Evolutionary conservation across 164 flowering plant species (phyloP).

Genomic region (Malania oleifera): DNA sequence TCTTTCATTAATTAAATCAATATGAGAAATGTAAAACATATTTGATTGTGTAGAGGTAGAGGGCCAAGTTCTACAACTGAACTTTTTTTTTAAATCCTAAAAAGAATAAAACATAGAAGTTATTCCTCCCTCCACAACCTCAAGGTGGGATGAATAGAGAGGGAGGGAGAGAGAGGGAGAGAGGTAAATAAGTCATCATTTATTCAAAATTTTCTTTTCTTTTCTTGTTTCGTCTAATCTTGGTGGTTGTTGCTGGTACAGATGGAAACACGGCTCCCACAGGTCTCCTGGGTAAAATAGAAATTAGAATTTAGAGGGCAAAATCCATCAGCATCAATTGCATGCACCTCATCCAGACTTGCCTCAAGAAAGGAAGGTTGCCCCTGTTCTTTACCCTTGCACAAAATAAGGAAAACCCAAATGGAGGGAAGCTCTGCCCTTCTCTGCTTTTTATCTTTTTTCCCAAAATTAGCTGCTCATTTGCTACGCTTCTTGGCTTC

Average conservation of each 20-base stretch:
- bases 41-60: conserved; percentile 21
- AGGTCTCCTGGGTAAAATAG: conserved; percentile 30
- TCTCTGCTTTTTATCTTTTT: not conserved
- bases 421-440: conserved; percentile 1
- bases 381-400: too few relatives aligned
- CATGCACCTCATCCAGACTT: conserved; percentile 7
- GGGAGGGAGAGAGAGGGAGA: too few relatives aligned
- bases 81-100: too few relatives aligned
- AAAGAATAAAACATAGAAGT: conserved; percentile 28
- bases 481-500: conserved; percentile 92
- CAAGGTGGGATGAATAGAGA: conserved; percentile 13
- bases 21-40: conserved; percentile 25
- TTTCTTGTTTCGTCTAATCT: conserved; percentile 23
- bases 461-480: conserved; percentile 20
- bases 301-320: conserved; percentile 29
- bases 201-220: conserved; percentile 31
- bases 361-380: conserved; percentile 14
- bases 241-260: conserved; percentile 42
- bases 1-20: conserved; percentile 38
- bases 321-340: conserved; percentile 20
- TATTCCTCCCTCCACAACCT: conserved; percentile 23
- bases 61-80: conserved; percentile 28
- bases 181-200: conserved; percentile 32
- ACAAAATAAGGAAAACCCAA: conserved; percentile 16
- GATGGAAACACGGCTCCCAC: conserved; percentile 23